Evolutionary conservation across 768 basidiomycete species (phyloP).

Genomic region (Floccularia luteovirens): DNA sequence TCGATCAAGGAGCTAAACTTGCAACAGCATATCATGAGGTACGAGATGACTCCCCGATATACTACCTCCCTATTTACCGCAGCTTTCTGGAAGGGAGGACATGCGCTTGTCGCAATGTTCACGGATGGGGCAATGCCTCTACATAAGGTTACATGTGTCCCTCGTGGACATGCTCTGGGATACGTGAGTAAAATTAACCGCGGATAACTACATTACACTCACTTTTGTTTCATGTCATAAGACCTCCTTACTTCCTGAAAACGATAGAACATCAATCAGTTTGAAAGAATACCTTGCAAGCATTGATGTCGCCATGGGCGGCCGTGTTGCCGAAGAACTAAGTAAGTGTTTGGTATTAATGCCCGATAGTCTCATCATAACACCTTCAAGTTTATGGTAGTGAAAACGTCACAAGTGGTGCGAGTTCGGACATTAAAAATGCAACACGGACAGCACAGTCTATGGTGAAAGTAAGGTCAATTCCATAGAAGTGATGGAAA

Average conservation of each 20-base stretch:
- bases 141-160: conserved; percentile 97
- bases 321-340: conserved; percentile 91
- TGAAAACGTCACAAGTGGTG: conserved; percentile 87
- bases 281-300: conserved; percentile 68
- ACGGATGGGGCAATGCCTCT: conserved; percentile 95
- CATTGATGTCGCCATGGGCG: conserved; percentile 92
- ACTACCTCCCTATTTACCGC: conserved; percentile 5
- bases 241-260: conserved; percentile 75
- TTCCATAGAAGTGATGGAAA: not conserved
- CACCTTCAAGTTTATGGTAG: conserved; percentile 66
- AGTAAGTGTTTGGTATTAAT: conserved; percentile 33
- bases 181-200: conserved; percentile 42
- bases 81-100: conserved; percentile 56
- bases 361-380: conserved; percentile 8
- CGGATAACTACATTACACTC: conserved; percentile 6
- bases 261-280: conserved; percentile 67
- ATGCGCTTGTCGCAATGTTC: conserved; percentile 90
- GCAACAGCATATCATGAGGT: conserved; percentile 97
- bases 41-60: conserved; percentile 8
- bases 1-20: conserved; percentile 79
- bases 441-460: conserved; percentile 75
- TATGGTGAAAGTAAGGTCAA: conserved; percentile 78
- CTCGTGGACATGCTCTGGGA: conserved; percentile 90
- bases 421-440: conserved; percentile 76
- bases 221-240: too few species aligned